These are phyloP conservation scores for Ganoderma lingzhi DNA, from an alignment of 1,284 basidiomycete genomes.

Conservation along the genomic window DNA sequence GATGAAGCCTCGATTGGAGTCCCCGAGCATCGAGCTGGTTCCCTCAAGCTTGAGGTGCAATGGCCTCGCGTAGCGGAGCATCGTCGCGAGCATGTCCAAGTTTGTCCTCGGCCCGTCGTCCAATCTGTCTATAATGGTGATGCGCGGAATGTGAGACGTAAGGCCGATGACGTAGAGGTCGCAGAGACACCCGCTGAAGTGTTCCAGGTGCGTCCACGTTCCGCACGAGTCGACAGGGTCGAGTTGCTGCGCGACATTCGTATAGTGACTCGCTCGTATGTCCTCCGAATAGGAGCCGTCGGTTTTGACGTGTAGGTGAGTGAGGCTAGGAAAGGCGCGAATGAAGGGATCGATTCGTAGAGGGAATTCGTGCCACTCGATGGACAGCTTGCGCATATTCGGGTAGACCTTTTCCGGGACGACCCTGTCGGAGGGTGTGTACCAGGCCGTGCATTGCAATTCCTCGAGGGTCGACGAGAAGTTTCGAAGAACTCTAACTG, in stretches of 20 bases:
- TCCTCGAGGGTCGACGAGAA: not conserved
- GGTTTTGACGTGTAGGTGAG: not conserved
- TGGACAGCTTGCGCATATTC: not conserved
- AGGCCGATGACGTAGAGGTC: not conserved
- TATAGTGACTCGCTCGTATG: not conserved
- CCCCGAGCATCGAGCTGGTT: not conserved
- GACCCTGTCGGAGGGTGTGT: too few species aligned
- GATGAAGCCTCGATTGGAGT: not conserved
- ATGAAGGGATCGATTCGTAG: not conserved
- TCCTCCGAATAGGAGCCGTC: not conserved
- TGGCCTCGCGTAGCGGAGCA: not conserved
- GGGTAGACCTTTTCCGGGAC: not conserved
- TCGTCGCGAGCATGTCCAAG: not conserved
- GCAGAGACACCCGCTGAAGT: not conserved
- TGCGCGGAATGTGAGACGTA: not conserved
- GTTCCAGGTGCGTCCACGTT: not conserved
- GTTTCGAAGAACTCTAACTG: not conserved
- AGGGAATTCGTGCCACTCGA: not conserved
- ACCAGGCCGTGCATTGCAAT: not conserved
- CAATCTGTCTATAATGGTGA: not conserved
- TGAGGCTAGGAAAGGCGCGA: slow-evolving; percentile 1
- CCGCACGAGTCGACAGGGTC: not conserved
- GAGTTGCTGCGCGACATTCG: not conserved
- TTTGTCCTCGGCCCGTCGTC: not conserved
- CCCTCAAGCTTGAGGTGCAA: not conserved